These are phyloP conservation scores for Neurospora sp. DNA, from an alignment of 495 filamentous ascomycete species.

Conservation along the genomic window DNA sequence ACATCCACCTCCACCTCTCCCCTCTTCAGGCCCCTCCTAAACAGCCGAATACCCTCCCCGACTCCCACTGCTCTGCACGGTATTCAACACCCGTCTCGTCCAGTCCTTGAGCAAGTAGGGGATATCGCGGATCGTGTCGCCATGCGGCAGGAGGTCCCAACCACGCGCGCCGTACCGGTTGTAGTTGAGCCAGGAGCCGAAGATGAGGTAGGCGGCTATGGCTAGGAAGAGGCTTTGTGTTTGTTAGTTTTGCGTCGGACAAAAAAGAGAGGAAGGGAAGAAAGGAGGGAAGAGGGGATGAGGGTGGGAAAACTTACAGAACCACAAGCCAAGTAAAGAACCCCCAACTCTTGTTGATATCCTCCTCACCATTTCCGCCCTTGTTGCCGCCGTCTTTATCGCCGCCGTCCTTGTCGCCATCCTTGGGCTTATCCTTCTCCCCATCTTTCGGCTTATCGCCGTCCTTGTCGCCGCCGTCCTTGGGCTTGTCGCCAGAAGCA, in stretches of 20 bases:
- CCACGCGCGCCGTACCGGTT: constrained; percentile 90
- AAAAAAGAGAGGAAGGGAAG: background rate
- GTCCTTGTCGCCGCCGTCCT: constrained; percentile 35
- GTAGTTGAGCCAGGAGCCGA: constrained; percentile 98
- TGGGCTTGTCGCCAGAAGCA: constrained; percentile 20
- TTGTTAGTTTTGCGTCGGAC: constrained; percentile 3
- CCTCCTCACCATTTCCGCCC: constrained; percentile 4
- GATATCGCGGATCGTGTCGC: constrained; percentile 82
- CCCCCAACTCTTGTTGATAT: constrained; percentile 55
- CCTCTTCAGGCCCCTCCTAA: constrained; percentile 26
- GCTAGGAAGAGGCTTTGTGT: constrained; percentile 64
- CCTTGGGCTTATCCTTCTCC: too few relatives aligned
- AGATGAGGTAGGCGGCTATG: constrained; percentile 86
- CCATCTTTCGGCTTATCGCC: constrained; percentile 15
- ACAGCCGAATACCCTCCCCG: constrained; percentile 93
- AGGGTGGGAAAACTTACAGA: constrained; percentile 53
- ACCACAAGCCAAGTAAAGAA: constrained; percentile 98
- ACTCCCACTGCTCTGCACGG: constrained; percentile 66
- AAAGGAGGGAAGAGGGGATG: background rate
- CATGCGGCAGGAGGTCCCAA: constrained; percentile 91
- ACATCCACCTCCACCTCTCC: constrained; percentile 9
- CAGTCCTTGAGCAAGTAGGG: constrained; percentile 91
- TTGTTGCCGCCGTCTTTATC: constrained; percentile 1
- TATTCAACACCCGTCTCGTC: constrained; percentile 64
- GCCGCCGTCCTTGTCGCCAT: constrained; percentile 30